Evolutionary conservation across 2,329 filamentous ascomycete genomes (phyloP).

Genomic region (Pleomassaria siparia): DNA sequence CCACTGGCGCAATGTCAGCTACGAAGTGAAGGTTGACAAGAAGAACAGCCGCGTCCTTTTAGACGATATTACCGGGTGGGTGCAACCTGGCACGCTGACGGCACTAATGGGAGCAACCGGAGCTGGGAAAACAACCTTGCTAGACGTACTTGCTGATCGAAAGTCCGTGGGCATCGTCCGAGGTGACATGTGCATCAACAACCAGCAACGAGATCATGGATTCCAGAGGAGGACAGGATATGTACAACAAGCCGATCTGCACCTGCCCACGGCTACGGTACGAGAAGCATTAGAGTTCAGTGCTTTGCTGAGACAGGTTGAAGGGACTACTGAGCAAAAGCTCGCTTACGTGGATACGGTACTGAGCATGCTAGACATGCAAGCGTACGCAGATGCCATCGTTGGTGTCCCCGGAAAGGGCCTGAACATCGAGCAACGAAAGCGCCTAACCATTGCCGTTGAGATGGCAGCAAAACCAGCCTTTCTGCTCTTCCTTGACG

Average conservation of each 20-base stretch:
- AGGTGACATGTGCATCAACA: slow-evolving; percentile 66
- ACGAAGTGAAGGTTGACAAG: slow-evolving; percentile 28
- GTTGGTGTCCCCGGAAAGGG: slow-evolving; percentile 85
- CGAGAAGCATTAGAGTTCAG: slow-evolving; percentile 77
- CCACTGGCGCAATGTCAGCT: slow-evolving; percentile 32
- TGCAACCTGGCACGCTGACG: slow-evolving; percentile 55
- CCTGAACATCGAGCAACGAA: slow-evolving; percentile 67
- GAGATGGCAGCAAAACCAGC: slow-evolving; percentile 40
- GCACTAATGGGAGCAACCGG: slow-evolving; percentile 53
- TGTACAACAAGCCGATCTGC: slow-evolving; percentile 57
- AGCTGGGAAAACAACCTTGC: slow-evolving; percentile 82
- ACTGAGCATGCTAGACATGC: slow-evolving; percentile 83
- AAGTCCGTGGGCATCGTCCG: slow-evolving; percentile 81
- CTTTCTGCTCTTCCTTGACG: slow-evolving; percentile 49
- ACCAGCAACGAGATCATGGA: background rate
- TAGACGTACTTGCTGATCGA: slow-evolving; percentile 78
- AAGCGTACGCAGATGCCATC: slow-evolving; percentile 80
- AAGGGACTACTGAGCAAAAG: slow-evolving; percentile 70
- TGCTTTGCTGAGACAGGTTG: slow-evolving; percentile 76
- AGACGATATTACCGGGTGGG: slow-evolving; percentile 56
- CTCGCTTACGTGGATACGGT: slow-evolving; percentile 82
- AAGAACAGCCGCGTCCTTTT: slow-evolving; percentile 52
- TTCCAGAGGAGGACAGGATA: slow-evolving; percentile 22
- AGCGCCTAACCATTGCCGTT: slow-evolving; percentile 63
- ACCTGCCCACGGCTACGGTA: slow-evolving; percentile 60